These are phyloP conservation scores for Casuarina cunninghamiana DNA, from an alignment of 306 rosid species.

Conservation along the genomic window DNA sequence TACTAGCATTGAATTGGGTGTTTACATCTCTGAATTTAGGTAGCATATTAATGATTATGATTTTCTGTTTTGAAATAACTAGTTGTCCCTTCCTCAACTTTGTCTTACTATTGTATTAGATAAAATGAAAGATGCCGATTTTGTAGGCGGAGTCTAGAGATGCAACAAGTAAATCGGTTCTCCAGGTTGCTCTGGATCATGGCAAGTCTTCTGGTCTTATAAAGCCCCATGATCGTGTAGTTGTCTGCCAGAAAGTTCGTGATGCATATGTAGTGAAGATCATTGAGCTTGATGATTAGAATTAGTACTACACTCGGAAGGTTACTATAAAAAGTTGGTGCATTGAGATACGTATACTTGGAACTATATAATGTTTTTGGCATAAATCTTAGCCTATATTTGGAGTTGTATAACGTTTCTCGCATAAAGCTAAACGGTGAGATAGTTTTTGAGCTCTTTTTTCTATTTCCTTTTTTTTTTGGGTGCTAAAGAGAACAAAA, in stretches of 20 bases:
- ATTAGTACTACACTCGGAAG: not conserved
- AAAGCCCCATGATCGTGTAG: constrained; percentile 89
- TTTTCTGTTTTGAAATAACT: not conserved
- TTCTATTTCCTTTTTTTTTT: too few species aligned
- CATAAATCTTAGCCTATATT: too few species aligned
- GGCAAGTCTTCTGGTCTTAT: constrained; percentile 85
- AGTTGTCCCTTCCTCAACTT: not conserved
- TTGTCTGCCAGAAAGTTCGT: constrained; percentile 95
- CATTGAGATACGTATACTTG: too few species aligned
- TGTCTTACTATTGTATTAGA: not conserved
- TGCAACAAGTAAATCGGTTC: constrained; percentile 84
- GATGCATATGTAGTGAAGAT: constrained; percentile 94
- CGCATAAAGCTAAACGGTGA: too few species aligned
- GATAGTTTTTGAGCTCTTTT: too few species aligned
- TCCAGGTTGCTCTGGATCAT: constrained; percentile 90
- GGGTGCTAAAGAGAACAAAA: too few species aligned
- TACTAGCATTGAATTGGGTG: not conserved
- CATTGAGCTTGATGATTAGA: constrained; percentile 80
- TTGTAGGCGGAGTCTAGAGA: constrained; percentile 86
- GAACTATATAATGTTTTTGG: too few species aligned
- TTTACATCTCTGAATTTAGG: not conserved
- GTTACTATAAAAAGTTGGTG: constrained; percentile 29
- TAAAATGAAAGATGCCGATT: not conserved
- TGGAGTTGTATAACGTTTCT: too few species aligned
- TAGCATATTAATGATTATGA: not conserved